phyloP scores from a whole-genome alignment of 768 basidiomycete genomes.

The Epithele typhae region DNA sequence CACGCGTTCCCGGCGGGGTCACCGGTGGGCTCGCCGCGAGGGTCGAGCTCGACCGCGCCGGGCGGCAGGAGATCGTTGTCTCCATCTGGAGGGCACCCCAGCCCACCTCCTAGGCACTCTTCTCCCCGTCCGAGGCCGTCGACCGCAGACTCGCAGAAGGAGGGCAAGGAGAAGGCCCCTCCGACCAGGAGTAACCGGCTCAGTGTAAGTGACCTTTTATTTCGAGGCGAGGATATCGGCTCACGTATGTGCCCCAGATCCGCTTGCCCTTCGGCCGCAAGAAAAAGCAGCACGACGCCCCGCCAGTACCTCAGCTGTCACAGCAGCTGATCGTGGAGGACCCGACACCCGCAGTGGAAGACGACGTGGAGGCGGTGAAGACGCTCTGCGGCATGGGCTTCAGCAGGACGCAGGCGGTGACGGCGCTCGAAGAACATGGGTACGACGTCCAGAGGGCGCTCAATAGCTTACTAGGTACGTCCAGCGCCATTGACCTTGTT shows the following conservation, averaged over 20 bases:
- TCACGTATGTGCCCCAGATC: conserved; percentile 38
- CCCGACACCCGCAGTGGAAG: conserved; percentile 53
- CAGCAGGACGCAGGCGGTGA: conserved; percentile 73
- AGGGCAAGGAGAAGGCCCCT: conserved; percentile 52
- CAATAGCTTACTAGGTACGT: conserved; percentile 60
- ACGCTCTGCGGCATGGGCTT: conserved; percentile 91
- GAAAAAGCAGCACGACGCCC: conserved; percentile 58
- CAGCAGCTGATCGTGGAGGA: conserved; percentile 38
- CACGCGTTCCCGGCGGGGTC: conserved; percentile 37
- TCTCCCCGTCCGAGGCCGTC: conserved; percentile 60
- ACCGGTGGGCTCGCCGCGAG: conserved; percentile 36
- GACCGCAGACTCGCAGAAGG: conserved; percentile 52
- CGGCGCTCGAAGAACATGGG: conserved; percentile 77
- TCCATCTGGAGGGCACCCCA: conserved; percentile 30
- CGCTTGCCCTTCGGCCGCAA: conserved; percentile 76
- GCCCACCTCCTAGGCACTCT: conserved; percentile 43
- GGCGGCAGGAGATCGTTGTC: conserved; percentile 16
- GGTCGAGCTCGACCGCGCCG: conserved; percentile 21
- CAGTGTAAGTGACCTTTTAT: conserved; percentile 50
- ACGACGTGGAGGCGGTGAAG: conserved; percentile 74
- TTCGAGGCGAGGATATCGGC: background rate
- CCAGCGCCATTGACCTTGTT: background rate
- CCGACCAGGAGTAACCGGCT: conserved; percentile 63
- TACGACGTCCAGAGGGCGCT: conserved; percentile 80
- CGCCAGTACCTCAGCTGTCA: conserved; percentile 33